Evolutionary conservation across 768 basidiomycete species (phyloP).

Genomic region (Ramaria sp.): DNA sequence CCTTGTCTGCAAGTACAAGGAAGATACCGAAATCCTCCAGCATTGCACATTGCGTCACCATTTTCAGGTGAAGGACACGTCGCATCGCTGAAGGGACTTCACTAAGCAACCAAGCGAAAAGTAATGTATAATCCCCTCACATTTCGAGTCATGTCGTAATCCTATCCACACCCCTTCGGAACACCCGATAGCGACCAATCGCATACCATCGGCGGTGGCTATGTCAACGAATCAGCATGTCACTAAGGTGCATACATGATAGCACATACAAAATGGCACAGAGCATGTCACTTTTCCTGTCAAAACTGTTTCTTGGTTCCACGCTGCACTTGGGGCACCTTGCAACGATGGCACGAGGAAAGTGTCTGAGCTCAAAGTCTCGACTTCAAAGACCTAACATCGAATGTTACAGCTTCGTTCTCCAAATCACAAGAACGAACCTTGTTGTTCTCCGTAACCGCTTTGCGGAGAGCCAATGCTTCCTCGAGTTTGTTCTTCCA

Average conservation of each 20-base stretch:
- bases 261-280: constrained; percentile 69
- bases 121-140: constrained; percentile 31
- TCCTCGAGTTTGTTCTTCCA: constrained; percentile 90
- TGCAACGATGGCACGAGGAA: constrained; percentile 68
- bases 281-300: constrained; percentile 90
- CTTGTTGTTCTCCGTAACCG: constrained; percentile 89
- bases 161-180: constrained; percentile 96
- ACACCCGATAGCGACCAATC: constrained; percentile 87
- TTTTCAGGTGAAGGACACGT: constrained; percentile 85
- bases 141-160: constrained; percentile 77
- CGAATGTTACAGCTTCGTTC: neutral
- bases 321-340: constrained; percentile 34
- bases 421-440: constrained; percentile 13
- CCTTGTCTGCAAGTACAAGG: constrained; percentile 90
- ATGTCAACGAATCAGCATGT: constrained; percentile 11
- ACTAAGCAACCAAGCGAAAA: neutral
- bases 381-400: constrained; percentile 76
- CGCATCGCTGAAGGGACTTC: constrained; percentile 54
- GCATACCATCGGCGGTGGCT: constrained; percentile 79
- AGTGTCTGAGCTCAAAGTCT: constrained; percentile 80
- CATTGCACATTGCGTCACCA: constrained; percentile 93
- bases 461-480: constrained; percentile 72
- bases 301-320: constrained; percentile 58
- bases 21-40: constrained; percentile 95
- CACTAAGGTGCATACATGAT: neutral